phyloP scores from a whole-genome alignment of 495 filamentous ascomycete genomes.

The Aspergillus cavernicola region DNA sequence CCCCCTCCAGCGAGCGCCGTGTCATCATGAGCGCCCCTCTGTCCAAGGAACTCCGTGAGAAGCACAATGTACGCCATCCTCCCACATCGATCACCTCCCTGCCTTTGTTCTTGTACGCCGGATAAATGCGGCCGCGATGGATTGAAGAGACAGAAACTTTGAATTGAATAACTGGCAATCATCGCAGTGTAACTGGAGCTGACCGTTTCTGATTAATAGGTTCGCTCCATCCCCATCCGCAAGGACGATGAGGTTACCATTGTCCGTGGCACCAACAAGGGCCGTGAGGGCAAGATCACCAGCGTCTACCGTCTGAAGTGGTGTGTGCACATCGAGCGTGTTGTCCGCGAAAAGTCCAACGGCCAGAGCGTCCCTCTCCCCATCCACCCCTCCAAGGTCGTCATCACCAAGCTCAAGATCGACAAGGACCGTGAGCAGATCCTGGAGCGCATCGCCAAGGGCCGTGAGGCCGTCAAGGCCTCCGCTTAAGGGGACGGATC shows the following conservation, averaged over 20 bases:
- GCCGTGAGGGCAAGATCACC: slow-evolving; percentile 83
- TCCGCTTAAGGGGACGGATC: slow-evolving; percentile 24
- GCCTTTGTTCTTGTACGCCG: too few species aligned
- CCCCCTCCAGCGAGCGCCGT: slow-evolving; percentile 86
- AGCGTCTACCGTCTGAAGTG: slow-evolving; percentile 98
- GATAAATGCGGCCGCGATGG: too few species aligned
- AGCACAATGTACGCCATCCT: slow-evolving; percentile 64
- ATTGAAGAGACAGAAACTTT: too few species aligned
- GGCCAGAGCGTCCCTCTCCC: slow-evolving; percentile 86
- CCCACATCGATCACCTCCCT: background rate
- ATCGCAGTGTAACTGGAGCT: slow-evolving; percentile 48
- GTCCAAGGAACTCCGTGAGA: slow-evolving; percentile 91
- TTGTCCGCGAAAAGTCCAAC: slow-evolving; percentile 90
- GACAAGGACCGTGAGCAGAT: slow-evolving; percentile 86
- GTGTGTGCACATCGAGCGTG: slow-evolving; percentile 86
- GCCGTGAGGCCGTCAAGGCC: slow-evolving; percentile 6
- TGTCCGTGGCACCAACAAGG: slow-evolving; percentile 85
- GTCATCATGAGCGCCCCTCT: slow-evolving; percentile 91
- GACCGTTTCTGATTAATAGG: slow-evolving; percentile 47
- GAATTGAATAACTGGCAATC: too few species aligned
- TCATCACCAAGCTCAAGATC: slow-evolving; percentile 96
- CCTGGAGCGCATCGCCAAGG: slow-evolving; percentile 8
- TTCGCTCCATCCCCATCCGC: slow-evolving; percentile 94
- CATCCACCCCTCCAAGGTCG: slow-evolving; percentile 87
- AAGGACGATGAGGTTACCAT: slow-evolving; percentile 95